These are phyloP conservation scores for Fusarium sp. DNA, from an alignment of 2,329 filamentous ascomycete species.

Conservation along the genomic window DNA sequence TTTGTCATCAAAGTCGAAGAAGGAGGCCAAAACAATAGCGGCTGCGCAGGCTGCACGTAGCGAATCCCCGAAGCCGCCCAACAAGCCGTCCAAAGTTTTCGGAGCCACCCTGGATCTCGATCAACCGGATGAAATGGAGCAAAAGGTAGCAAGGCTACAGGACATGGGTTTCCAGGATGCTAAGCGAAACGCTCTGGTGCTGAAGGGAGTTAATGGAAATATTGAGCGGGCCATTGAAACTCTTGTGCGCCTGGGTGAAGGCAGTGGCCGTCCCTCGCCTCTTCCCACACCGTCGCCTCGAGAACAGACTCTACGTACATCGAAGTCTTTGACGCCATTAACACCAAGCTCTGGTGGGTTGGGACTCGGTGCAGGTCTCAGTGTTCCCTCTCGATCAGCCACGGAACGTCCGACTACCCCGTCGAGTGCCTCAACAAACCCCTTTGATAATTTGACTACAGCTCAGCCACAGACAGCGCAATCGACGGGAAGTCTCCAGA, in stretches of 20 bases:
- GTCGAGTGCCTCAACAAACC: constrained; percentile 72
- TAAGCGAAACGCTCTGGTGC: constrained; percentile 82
- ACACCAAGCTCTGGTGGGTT: constrained; percentile 55
- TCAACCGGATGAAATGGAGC: constrained; percentile 73
- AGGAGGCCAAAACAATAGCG: constrained; percentile 59
- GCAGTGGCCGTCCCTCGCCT: constrained; percentile 60
- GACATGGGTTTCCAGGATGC: constrained; percentile 95
- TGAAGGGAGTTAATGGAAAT: constrained; percentile 88
- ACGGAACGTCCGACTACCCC: constrained; percentile 58
- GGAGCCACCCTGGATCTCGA: constrained; percentile 75
- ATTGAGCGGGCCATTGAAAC: constrained; percentile 89
- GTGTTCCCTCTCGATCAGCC: constrained; percentile 50
- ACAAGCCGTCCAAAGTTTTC: constrained; percentile 79
- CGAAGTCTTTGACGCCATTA: constrained; percentile 70
- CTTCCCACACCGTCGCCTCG: constrained; percentile 59
- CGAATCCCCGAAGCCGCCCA: constrained; percentile 62
- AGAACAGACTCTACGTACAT: constrained; percentile 63
- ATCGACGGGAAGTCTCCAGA: constrained; percentile 74
- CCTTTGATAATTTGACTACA: constrained; percentile 74
- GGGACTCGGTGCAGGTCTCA: constrained; percentile 54
- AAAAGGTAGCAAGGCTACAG: constrained; percentile 81
- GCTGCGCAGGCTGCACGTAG: constrained; percentile 50
- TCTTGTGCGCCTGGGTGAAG: constrained; percentile 86
- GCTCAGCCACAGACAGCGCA: constrained; percentile 74
- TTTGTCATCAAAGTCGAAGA: constrained; percentile 73